These are phyloP conservation scores for Carpinus fangiana DNA, from an alignment of 306 rosid genomes.

Conservation along the genomic window DNA sequence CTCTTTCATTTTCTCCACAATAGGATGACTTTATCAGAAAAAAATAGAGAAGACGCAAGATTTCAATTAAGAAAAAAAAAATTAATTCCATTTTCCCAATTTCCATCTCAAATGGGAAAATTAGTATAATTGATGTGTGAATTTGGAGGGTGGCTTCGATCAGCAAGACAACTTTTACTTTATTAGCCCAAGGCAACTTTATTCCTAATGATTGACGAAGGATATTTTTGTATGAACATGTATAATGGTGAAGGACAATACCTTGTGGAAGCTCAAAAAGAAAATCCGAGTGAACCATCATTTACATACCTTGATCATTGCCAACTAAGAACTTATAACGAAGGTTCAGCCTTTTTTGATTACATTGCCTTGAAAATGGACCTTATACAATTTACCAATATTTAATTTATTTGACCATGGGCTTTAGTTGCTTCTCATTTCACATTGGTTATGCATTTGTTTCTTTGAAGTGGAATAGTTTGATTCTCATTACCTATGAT, in stretches of 20 bases:
- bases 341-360: not conserved
- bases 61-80: not conserved
- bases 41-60: no score
- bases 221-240: not conserved
- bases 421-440: constrained; percentile 3
- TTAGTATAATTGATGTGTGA: not conserved
- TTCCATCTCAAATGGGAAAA: not conserved
- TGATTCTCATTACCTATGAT: constrained; percentile 7
- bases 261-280: not conserved
- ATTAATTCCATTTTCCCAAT: not conserved
- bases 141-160: not conserved
- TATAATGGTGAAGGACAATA: not conserved
- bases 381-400: not conserved
- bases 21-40: no score
- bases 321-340: not conserved
- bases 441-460: constrained; percentile 4
- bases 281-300: not conserved
- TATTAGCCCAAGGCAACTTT: not conserved
- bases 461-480: constrained; percentile 11
- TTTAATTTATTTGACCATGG: not conserved
- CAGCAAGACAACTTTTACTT: not conserved
- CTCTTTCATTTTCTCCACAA: not conserved
- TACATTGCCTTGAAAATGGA: not conserved
- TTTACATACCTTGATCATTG: not conserved
- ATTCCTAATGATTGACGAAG: not conserved